phyloP scores from a whole-genome alignment of 306 rosid species.

The Cicer cuneatum region DNA sequence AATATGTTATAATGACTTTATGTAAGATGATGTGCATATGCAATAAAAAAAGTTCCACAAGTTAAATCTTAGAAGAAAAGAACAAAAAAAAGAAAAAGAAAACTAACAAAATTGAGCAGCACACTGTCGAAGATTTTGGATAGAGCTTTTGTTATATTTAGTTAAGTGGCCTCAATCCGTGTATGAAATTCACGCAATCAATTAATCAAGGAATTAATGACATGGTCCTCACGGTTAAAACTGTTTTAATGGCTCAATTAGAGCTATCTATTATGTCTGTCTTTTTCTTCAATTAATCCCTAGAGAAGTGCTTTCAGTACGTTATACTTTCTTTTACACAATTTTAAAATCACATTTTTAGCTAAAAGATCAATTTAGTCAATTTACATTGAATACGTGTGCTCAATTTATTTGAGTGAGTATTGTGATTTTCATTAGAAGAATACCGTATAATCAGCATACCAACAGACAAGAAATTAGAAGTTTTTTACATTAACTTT shows the following conservation, averaged over 20 bases:
- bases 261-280: constrained; percentile 4
- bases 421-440: neutral
- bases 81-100: neutral
- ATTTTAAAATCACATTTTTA: constrained; percentile 19
- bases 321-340: constrained; percentile 41
- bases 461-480: constrained; percentile 2
- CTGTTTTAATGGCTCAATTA: constrained; percentile 1
- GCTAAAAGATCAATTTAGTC: constrained; percentile 23
- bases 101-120: constrained; percentile 13
- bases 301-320: neutral
- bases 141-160: neutral
- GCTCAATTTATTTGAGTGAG: neutral
- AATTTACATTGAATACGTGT: constrained; percentile 28
- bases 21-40: too few species aligned
- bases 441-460: neutral
- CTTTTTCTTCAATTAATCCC: constrained; percentile 29
- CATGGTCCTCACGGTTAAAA: constrained; percentile 46
- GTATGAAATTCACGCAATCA: constrained; percentile 21
- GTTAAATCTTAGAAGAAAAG: neutral
- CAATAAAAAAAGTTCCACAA: neutral
- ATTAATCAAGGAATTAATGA: neutral
- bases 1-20: too few species aligned
- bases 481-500: neutral
- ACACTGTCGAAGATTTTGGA: neutral
- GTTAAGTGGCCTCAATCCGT: constrained; percentile 3